Percentiles rank a stretch among this genome's conserved stretches.
Conservation (phyloP, 306 rosid species). For the Vigna hirtella region DNA sequence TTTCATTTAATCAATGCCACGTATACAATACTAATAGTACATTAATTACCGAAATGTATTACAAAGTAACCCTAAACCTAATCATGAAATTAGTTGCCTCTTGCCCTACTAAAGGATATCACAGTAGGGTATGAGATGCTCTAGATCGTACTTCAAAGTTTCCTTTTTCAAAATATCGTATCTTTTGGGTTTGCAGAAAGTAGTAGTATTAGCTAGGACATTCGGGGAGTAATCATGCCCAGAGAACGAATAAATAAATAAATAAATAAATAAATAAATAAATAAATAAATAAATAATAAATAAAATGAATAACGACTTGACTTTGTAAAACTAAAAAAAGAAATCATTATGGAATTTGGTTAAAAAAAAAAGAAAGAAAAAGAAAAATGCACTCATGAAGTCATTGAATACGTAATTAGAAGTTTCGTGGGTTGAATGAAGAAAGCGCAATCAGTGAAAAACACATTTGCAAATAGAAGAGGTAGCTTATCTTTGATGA, state of each 20-base stretch:
- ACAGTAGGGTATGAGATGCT: neutral
- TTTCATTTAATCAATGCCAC: neutral
- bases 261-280: no score
- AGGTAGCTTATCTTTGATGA: slow-evolving; percentile 50
- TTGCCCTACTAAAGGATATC: neutral
- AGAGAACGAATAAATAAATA: no score
- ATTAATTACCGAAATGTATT: neutral
- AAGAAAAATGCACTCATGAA: slow-evolving; percentile 7
- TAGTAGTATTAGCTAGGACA: neutral
- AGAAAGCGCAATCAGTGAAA: slow-evolving; percentile 37
- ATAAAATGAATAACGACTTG: neutral
- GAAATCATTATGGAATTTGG: neutral
- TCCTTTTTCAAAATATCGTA: neutral
- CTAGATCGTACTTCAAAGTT: neutral
- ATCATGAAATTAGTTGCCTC: neutral
- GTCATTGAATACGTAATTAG: slow-evolving; percentile 15
- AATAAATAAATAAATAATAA: no score
- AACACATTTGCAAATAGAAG: slow-evolving; percentile 42
- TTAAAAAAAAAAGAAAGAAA: no score
- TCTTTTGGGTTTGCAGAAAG: neutral
- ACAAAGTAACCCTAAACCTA: neutral
- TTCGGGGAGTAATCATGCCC: no score
- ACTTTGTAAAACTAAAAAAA: neutral
- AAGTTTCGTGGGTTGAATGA: slow-evolving; percentile 36
- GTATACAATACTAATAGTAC: neutral